Base-by-base conservation (phyloP, 352 stramenopile species). In the Phytophthora agathidicida region DNA sequence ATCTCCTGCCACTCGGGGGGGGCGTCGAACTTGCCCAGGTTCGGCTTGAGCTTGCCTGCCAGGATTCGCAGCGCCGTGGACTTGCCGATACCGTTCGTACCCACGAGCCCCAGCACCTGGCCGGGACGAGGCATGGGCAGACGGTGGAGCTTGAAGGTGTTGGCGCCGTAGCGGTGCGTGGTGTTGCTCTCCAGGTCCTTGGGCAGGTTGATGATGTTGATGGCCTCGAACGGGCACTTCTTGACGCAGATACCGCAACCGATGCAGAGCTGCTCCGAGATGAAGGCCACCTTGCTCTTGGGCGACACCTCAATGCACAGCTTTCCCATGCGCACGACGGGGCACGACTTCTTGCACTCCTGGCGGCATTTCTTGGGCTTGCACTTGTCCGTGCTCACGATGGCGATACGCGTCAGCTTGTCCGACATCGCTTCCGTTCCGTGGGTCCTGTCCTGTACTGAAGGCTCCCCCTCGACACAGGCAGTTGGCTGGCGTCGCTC, bases 191-290 rank as follows among this genome's bases (percentile, higher is more conserved):
- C 96, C 6, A 99, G 82, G 75, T 99, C 90, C 76, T 99, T 99
- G 35, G 98, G 98, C 49, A 99, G 69, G 74, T 99, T 99, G 88
- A 99, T 99, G 64, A 99, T 99, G 67, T 94, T 96, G 56, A 99
- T 99, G 27, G 98, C 98, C 55, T 99, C 97, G 61, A 99, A 99
- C 19, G 98, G 98, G 70, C 98, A 99, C 74, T 99, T 99, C 85
- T 99, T 99, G 7, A 99, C 97, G 75, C 98, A 99, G 69, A 99
- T 99, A 88, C 97, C 97, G 71, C 98, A 99, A 65, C 97, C 98
- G 64, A 99, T 99, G 75, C 98, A 99, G 19, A 99, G 92, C 78
- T 98, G 67, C 77, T 99, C 98, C 33, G 94, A 98, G 69, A 99
- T 98, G 80, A 98, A 99, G 8, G 96, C 96, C 45, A 99, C 87